Evolutionary conservation across 768 basidiomycete genomes (phyloP).

Genomic region (Coprinopsis cinerea): DNA sequence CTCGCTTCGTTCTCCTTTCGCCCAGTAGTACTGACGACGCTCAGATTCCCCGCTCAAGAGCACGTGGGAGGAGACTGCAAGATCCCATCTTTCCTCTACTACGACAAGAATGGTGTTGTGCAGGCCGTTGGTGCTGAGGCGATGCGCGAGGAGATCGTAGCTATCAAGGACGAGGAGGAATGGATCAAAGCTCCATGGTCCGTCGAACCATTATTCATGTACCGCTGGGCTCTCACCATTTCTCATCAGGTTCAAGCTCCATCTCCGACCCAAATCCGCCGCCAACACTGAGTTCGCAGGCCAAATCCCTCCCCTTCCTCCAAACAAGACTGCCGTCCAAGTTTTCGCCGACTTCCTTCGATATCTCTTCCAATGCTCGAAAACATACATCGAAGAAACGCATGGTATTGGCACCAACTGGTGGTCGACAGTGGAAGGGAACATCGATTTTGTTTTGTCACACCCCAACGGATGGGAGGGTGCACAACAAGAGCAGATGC

Average conservation of each 20-base stretch:
- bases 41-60: constrained; percentile 40
- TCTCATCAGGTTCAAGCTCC: constrained; percentile 25
- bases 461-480: constrained; percentile 57
- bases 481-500: constrained; percentile 42
- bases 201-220: constrained; percentile 16
- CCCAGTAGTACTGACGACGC: not conserved
- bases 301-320: constrained; percentile 25
- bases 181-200: constrained; percentile 45
- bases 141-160: constrained; percentile 27
- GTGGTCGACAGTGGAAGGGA: constrained; percentile 19
- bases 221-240: constrained; percentile 6
- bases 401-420: constrained; percentile 26
- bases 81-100: constrained; percentile 42
- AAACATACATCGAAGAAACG: constrained; percentile 31
- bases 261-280: constrained; percentile 13
- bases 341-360: constrained; percentile 36
- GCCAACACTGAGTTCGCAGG: constrained; percentile 4
- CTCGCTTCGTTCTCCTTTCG: not conserved
- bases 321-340: constrained; percentile 26
- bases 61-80: constrained; percentile 37
- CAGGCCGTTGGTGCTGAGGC: constrained; percentile 42
- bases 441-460: constrained; percentile 35
- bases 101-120: constrained; percentile 31
- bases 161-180: constrained; percentile 35
- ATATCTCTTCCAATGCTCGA: constrained; percentile 33